Base-by-base conservation (phyloP, 2,329 filamentous ascomycete species). In the Alternaria alternata region DNA sequence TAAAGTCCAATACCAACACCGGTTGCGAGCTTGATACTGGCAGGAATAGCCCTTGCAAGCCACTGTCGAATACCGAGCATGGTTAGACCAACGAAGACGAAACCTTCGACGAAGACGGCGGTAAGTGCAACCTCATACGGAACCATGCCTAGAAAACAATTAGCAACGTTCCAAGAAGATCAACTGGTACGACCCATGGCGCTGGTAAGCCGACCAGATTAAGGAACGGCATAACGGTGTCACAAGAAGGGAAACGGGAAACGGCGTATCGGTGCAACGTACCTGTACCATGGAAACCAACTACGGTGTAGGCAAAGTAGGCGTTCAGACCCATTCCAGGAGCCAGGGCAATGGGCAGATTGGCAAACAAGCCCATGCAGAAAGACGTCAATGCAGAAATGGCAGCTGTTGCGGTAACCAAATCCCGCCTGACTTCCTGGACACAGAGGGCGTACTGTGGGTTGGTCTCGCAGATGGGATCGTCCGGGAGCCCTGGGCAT, bases 1-100 rank as follows among this genome's bases (percentile, higher is more conserved):
- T 94, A 96, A 1, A 96, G 83, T 22, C 93, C 93, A 65, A 96
- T 96, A 61, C 93, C 93, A 53, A 92, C 91, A 64, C 91, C 91
- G 16, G 91, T 94, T 14, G 92, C 92, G 56, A 95, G 87, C 80
- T 96, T 96, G 81, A 96, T 94, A 56, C 90, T 93, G 41, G 87
- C 86, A 1, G 93, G 93, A 64, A 96, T 93, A 43, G 91, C 89
- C 66, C 69, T 68, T 54, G 72, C 72, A 59, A 91, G 84, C 89
- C 89, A 91, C 74, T 92, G 89, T 7, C 89, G 87, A 83, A 91
- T 87, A 20, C 89, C 89, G 1, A 89, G 87, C 9, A 91, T 77
- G 1, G 93, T 93, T 41, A 96, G 85, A 3, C 82, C 91, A 51
- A 96, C 87, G 79, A 96, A 96, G 63, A 96, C 89, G 77, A 91